phyloP scores from a whole-genome alignment of 2,329 filamentous ascomycete genomes.

The Massarina eburnea region DNA sequence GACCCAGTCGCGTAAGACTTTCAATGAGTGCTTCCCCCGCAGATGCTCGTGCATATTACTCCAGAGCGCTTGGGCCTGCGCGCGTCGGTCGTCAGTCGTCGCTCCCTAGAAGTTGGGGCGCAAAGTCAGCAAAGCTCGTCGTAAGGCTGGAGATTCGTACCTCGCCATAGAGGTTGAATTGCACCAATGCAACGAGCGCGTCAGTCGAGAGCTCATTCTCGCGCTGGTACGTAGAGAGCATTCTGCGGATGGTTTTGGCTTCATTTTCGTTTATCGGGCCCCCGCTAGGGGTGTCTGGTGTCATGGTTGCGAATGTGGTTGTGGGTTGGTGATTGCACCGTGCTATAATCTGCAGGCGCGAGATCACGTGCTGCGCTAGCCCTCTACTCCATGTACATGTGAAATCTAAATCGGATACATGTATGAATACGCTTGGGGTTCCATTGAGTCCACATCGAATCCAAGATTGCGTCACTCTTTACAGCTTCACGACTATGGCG shows the following conservation, averaged over 20 bases:
- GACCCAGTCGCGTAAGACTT: neutral
- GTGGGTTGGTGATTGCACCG: neutral
- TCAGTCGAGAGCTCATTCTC: neutral
- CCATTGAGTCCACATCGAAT: too few species aligned
- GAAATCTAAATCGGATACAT: too few species aligned
- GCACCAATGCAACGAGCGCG: neutral
- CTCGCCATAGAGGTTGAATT: neutral
- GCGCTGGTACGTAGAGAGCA: neutral
- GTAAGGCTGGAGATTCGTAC: neutral
- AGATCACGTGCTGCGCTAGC: too few species aligned
- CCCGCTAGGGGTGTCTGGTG: neutral
- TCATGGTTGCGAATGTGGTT: neutral
- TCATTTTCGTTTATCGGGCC: neutral
- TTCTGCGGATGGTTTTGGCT: neutral
- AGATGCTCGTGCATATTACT: neutral
- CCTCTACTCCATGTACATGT: too few species aligned
- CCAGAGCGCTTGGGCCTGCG: neutral
- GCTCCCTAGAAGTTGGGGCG: too few species aligned
- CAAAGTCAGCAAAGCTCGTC: too few species aligned
- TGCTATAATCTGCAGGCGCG: too few species aligned
- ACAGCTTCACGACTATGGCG: too few species aligned
- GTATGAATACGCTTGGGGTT: too few species aligned
- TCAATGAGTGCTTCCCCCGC: neutral
- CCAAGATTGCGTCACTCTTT: too few species aligned
- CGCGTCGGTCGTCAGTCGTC: too few species aligned